Evolutionary conservation across 495 filamentous ascomycete species (phyloP).

Genomic region (Sordaria brevicollis): DNA sequence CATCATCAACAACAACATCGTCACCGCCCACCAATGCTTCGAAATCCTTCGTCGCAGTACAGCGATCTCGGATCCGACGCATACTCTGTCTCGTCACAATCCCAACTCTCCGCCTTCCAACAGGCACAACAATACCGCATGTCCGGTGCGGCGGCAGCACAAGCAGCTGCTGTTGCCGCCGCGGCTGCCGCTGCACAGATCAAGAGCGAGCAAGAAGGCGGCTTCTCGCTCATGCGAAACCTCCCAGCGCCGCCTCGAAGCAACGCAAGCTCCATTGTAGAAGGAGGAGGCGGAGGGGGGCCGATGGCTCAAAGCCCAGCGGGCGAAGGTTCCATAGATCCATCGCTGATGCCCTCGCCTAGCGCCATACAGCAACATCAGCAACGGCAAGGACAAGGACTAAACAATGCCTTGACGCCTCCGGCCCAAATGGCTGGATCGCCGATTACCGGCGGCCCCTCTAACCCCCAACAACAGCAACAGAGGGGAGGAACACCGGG

Average conservation of each 20-base stretch:
- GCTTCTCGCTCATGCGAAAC: slow-evolving; percentile 25
- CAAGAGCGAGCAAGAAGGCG: slow-evolving; percentile 27
- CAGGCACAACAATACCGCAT: slow-evolving; percentile 17
- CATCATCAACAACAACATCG: neutral
- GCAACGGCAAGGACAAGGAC: slow-evolving; percentile 1
- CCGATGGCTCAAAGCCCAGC: neutral
- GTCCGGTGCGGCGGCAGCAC: no score
- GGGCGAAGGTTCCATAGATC: slow-evolving; percentile 28
- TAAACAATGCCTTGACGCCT: neutral
- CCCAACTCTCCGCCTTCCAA: slow-evolving; percentile 9
- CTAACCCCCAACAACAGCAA: neutral
- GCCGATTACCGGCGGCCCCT: slow-evolving; percentile 2
- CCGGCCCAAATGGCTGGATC: neutral
- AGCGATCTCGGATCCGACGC: slow-evolving; percentile 7
- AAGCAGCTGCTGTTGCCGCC: no score
- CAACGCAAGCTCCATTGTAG: slow-evolving; percentile 18
- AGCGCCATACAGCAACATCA: slow-evolving; percentile 13
- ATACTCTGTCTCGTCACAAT: slow-evolving; percentile 12
- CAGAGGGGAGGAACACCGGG: neutral
- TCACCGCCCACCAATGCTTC: neutral
- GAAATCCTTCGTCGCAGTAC: slow-evolving; percentile 1
- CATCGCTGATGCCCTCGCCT: slow-evolving; percentile 34
- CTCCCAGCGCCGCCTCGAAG: slow-evolving; percentile 23
- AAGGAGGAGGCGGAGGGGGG: neutral
- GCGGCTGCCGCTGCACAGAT: slow-evolving; percentile 5